phyloP scores from a whole-genome alignment of 345 rosid species.

The Microthlaspi erraticum region DNA sequence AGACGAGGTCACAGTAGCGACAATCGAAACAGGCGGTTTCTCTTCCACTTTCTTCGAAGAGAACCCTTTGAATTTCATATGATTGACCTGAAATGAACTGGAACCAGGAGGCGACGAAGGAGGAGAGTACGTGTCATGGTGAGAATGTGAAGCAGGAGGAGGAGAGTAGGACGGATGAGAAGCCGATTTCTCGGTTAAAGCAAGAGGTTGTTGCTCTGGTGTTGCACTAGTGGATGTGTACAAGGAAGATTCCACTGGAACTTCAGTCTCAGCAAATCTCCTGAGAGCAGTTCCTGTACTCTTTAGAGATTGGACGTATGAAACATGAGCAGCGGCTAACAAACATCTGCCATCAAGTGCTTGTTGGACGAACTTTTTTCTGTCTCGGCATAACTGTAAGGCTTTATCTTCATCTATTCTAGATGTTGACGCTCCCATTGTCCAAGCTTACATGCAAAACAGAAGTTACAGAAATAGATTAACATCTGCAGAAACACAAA shows the following conservation, averaged over 20 bases:
- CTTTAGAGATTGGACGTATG: conserved; percentile 72
- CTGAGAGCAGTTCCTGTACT: conserved; percentile 75
- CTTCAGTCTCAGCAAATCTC: conserved; percentile 83
- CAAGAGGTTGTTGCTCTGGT: conserved; percentile 76
- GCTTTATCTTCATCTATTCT: conserved; percentile 85
- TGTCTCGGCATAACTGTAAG: conserved; percentile 83
- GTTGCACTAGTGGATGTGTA: conserved; percentile 84
- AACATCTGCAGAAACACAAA: conserved; percentile 2
- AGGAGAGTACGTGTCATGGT: conserved; percentile 65
- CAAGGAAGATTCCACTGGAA: conserved; percentile 69
- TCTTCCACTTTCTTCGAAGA: conserved; percentile 74
- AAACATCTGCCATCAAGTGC: conserved; percentile 94
- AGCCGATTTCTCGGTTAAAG: conserved; percentile 61
- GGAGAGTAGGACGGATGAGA: conserved; percentile 70
- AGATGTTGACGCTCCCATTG: conserved; percentile 77
- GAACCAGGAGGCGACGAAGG: conserved; percentile 66
- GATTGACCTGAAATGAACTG: conserved; percentile 56
- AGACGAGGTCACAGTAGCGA: conserved; percentile 60
- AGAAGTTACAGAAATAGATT: conserved; percentile 8
- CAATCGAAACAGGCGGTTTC: conserved; percentile 60
- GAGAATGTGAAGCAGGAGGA: conserved; percentile 62
- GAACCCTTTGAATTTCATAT: conserved; percentile 69
- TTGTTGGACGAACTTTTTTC: conserved; percentile 82
- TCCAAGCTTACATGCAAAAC: conserved; percentile 27
- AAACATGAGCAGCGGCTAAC: conserved; percentile 77